Base-by-base conservation (phyloP, 1,284 basidiomycete genomes). In the Athelia psychrophila region DNA sequence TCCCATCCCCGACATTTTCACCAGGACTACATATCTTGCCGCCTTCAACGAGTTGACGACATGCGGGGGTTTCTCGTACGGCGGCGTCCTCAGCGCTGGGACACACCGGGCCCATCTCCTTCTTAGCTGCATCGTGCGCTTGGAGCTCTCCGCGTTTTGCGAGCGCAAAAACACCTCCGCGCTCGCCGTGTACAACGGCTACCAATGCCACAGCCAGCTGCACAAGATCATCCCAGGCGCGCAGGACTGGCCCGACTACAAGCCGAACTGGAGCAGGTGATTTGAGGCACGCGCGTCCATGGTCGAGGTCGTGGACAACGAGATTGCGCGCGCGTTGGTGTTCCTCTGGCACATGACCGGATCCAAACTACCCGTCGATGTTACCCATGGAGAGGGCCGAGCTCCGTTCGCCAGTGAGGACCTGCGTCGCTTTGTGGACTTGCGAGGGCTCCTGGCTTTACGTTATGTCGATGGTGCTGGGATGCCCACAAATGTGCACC, bases 31-130 rank as follows among this genome's bases (percentile, higher is more conserved):
- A 46, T 78, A 76, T 40, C 79, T 99, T 19, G 56, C 69, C 5
- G 69, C 72, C 46, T 98, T 98, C 78, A 80, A 83, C 33, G 97
- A 97, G 52, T 68, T 99, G 50, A 96, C 92, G 2, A 96, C 96
- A 1, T 98, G 95, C 64, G 96, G 96, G 53, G 96, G 96, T 5
- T 99, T 99, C 79, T 98, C 95, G 12, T 99, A 98, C 65, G 97
- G 96, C 50, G 96, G 99, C 69, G 96, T 99, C 13, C 82, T 99
- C 10, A 96, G 97, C 33, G 96, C 97, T 4, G 97, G 96, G 15
- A 95, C 91, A 64, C 97, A 96, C 32, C 99, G 97, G 97, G 95
- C 96, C 5, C 88, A 95, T 66, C 95, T 95, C 24, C 79, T 97
- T 25, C 81, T 97, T 47, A 89, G 98, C 70, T 73, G 79, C 25